Evolutionary conservation across 2,329 filamentous ascomycete genomes (phyloP), one percentile per base, ranked within the genome.

Genomic region (Alternaria triticimaculans): DNA sequence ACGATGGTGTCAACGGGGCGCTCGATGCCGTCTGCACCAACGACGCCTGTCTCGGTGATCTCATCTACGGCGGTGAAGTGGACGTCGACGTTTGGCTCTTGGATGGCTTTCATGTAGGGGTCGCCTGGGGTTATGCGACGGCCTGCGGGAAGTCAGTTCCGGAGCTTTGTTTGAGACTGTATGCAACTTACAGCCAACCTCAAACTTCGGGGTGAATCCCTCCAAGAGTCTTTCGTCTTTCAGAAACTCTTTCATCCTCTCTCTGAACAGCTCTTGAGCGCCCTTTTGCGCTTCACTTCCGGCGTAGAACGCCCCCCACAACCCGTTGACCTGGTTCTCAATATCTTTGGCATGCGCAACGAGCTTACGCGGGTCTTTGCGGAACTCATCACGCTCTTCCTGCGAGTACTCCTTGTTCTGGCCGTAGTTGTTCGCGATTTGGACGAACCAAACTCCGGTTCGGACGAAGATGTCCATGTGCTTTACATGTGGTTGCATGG

Each of bases 21-120:
- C 71, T 82, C 80, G 1, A 72, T 63, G 9, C 83, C 83, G 53
- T 85, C 80, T 6, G 69, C 77, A 11, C 82, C 82, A 0, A 84
- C 76, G 1, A 84, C 79, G 2, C 83, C 83, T 4, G 81, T 80
- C 63, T 83, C 79, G 0, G 84, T 85, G 60, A 84, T 81, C 26
- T 79, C 77, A 14, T 74, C 75, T 3, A 85, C 83, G 2, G 80
- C 76, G 2, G 83, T 82, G 67, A 85, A 86, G 65, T 85, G 83
- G 0, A 86, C 83, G 66, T 85, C 81, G 2, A 86, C 83, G 55
- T 86, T 86, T 8, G 78, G 75, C 58, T 85, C 78, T 62, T 85
- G 83, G 48, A 86, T 83, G 1, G 84, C 84, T 46, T 78, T 65
- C 80, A 86, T 84, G 66, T 86, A 86, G 2, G 83, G 83, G 67